These are phyloP conservation scores for Dendrobium nobile DNA, from an alignment of 106 monocot species.

Conservation along the genomic window DNA sequence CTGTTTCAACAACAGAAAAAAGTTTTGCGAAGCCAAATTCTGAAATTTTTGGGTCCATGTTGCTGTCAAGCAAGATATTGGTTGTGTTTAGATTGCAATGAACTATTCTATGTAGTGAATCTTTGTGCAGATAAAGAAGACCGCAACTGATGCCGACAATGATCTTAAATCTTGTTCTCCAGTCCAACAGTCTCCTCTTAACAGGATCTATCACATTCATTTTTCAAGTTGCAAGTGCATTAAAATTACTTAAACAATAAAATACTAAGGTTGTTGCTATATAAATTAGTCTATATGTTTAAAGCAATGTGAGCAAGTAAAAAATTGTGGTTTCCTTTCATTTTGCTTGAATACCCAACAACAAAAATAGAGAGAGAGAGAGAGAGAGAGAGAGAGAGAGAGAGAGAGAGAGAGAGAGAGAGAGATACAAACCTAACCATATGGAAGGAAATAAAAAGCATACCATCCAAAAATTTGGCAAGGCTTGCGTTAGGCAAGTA, in stretches of 20 bases:
- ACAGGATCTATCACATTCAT: not conserved
- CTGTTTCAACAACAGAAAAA: slow-evolving; percentile 19
- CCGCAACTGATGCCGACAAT: slow-evolving; percentile 32
- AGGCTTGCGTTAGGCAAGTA: not conserved
- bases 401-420: too few species aligned
- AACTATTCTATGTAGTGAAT: slow-evolving; percentile 30
- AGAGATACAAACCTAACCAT: too few species aligned
- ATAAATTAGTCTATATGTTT: not conserved
- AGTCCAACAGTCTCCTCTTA: slow-evolving; percentile 11
- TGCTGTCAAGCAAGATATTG: slow-evolving; percentile 32
- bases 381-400: too few species aligned
- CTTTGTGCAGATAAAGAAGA: slow-evolving; percentile 37
- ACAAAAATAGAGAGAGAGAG: too few species aligned
- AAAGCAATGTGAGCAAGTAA: not conserved
- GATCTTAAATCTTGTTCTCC: slow-evolving; percentile 16
- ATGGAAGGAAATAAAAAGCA: not conserved
- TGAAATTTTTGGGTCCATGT: slow-evolving; percentile 43
- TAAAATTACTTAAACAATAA: not conserved
- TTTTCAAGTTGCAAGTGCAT: too few species aligned
- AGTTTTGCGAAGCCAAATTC: slow-evolving; percentile 47
- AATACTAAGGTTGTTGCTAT: not conserved
- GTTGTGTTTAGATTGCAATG: slow-evolving; percentile 44
- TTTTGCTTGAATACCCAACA: not conserved
- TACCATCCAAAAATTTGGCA: not conserved
- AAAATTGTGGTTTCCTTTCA: too few species aligned